Percentiles rank a stretch among this genome's conserved stretches.
Conservation (phyloP, 1,284 basidiomycete species). For the Pseudozyma sp. region DNA sequence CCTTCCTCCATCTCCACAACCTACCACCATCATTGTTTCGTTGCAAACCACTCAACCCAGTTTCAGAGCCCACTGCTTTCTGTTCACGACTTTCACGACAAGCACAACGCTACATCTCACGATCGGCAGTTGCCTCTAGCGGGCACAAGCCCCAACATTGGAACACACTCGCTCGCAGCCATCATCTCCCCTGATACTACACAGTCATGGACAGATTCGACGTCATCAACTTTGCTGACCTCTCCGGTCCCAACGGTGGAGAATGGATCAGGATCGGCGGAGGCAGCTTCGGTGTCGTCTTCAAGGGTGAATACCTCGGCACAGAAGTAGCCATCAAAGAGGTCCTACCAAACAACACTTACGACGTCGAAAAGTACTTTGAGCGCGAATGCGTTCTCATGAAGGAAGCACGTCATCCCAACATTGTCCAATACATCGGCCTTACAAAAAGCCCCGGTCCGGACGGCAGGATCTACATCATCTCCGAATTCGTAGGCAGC, state of each 20-base stretch:
- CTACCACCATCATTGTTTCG: neutral
- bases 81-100: neutral
- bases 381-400: conserved; percentile 96
- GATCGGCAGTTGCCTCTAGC: neutral
- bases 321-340: conserved; percentile 97
- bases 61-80: neutral
- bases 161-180: neutral
- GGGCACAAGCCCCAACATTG: neutral
- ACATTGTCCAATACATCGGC: conserved; percentile 93
- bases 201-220: conserved; percentile 61
- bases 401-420: conserved; percentile 91
- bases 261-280: conserved; percentile 63
- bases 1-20: neutral
- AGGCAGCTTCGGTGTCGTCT: conserved; percentile 64
- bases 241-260: conserved; percentile 59
- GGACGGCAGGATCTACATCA: conserved; percentile 75
- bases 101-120: conserved; percentile 1
- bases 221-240: conserved; percentile 63
- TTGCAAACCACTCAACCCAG: too few species aligned
- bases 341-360: conserved; percentile 86
- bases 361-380: conserved; percentile 95
- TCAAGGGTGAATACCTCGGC: conserved; percentile 84
- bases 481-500: conserved; percentile 64
- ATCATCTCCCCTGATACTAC: neutral
- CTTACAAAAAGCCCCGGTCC: conserved; percentile 85